Base-by-base conservation (phyloP, 208 protist species). In the Lotmaria passim region DNA sequence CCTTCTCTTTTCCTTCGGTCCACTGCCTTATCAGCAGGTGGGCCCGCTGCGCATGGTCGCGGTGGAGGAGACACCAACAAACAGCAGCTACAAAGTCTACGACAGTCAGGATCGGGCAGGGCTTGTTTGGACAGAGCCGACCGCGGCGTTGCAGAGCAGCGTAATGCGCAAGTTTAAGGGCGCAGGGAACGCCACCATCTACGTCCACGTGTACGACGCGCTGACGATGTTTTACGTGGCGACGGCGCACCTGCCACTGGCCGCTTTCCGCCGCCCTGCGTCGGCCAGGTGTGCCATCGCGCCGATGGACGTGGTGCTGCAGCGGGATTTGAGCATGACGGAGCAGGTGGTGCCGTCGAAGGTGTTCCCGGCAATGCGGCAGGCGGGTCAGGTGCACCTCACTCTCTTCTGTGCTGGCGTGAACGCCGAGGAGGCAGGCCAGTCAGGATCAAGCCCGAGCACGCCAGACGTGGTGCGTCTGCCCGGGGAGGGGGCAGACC, bases 161-260 rank as follows among this genome's bases (percentile, higher is more conserved):
- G 67, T 82, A 50, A 85, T 94, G 81, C 70, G 73, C 30, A 82
- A 83, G 66, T 94, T 82, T 67, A 90, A 93, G 63, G 61, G 85
- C 21, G 39, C 57, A 12, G 61, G 58, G 39, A 78, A 44, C 60
- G 60, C 81, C 21, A 77, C 66, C 2, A 34, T 96, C 15, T 94
- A 96, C 77, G 66, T 96, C 43, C 91, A 96, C 69, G 30, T 94
- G 4, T 96, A 93, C 76, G 79, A 96, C 65, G 91, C 89, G 8
- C 78, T 94, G 28, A 93, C 81, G 17, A 96, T 96, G 91, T 96
- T 96, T 75, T 96, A 96, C 79, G 57, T 94, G 21, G 79, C 77
- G 17, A 93, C 83, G 47, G 85, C 85, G 5, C 55, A 66, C 5
- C 52, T 96, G 15, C 70, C 82, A 17, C 66, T 96, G 19, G 46